Base-by-base conservation (phyloP, 768 basidiomycete genomes). In the Boletus reticuloceps region DNA sequence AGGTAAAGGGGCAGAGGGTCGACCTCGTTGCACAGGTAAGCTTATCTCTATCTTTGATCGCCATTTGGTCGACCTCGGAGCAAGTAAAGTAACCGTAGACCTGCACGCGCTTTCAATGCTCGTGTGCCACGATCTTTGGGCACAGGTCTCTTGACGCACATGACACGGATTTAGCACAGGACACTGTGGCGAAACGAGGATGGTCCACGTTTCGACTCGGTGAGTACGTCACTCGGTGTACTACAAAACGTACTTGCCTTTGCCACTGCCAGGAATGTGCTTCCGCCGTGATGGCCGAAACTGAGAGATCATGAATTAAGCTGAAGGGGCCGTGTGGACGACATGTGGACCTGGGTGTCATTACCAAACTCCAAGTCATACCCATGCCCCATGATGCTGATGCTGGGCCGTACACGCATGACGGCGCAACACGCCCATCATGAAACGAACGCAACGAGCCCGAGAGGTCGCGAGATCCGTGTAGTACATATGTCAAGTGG, bases 1-100 rank as follows among this genome's bases (percentile, higher is more conserved):
- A 37, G 36, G 36, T 19, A 3, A n/a, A 22, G 29, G 12, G 22
- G 20, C 36, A 22, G 1, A 25, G 29, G 31, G n/a, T 27, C 49
- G n/a, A 8, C 40, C 50, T 47, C 36, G 27, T 47, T 38, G 49
- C 36, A 25, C n/a, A 2, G 56, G 9, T 22, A 22, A 32, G 57
- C 16, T 27, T 47, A 59, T 59, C 45, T 52, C 13, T 22, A 42
- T 52, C 56, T 38, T 17, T 32, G 45, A 58, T 59, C 45, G 40
- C 32, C 27, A 5, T 37, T 40, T 22, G 19, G 50, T 32, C 20
- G 25, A 34, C 36, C 39, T 17, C 50, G 29, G 55, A 45, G 29
- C 37, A 49, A 42, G 17, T 52, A 27, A 41, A 58, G 37, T 38
- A 42, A 25, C 36, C 55, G 31, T 16, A 38, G 29, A 29, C 29